Evolutionary conservation across 2,329 filamentous ascomycete species (phyloP), one percentile per base, ranked within the genome.

Genomic region (Stemphylium vesicarium): DNA sequence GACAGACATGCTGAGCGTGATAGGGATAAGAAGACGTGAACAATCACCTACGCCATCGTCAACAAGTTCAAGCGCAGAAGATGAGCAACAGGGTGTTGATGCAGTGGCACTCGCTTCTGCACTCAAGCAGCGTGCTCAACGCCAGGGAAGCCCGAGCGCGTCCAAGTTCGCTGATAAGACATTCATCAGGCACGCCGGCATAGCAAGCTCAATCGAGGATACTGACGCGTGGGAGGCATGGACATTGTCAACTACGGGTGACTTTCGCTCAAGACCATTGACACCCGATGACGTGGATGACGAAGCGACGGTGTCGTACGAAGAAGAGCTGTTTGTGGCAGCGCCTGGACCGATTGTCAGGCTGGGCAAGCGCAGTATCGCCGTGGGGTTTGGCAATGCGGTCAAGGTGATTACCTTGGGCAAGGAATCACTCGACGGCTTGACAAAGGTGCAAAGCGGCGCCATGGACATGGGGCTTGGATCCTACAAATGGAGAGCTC

Each of bases 381-480:
- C 85, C 0, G 82, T 93, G 26, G 88, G 84, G 0, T 85, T 92
- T 55, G 90, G 89, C 11, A 90, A 92, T 62, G 80, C 85, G 1
- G 81, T 92, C 65, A 92, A 92, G 74, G 77, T 92, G 45, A 82
- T 92, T 51, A 85, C 84, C 2, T 78, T 88, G 5, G 88, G 88
- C 5, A 82, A 85, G 59, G 88, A 89, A 67, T 79, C 84, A 29
- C 89, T 88, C 63, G 85, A 87, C 41, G 65, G 61, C 11, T 31
- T 57, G 36, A 40, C 50, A 12, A 54, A 35, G 4, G 33, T 57
- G 5, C 59, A 62, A 12, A 58, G 53, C 20, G 44, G 57, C 2
- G 38, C 35, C 15, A 40, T 60, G 29, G 61, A 62, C 2, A 50
- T 53, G 26, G 62, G 59, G 2, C 43, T 53, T 20, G 59, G 50